phyloP scores from a whole-genome alignment of 2,329 filamentous ascomycete species.

The Ophiocordyceps polyrhachis-furcata region DNA sequence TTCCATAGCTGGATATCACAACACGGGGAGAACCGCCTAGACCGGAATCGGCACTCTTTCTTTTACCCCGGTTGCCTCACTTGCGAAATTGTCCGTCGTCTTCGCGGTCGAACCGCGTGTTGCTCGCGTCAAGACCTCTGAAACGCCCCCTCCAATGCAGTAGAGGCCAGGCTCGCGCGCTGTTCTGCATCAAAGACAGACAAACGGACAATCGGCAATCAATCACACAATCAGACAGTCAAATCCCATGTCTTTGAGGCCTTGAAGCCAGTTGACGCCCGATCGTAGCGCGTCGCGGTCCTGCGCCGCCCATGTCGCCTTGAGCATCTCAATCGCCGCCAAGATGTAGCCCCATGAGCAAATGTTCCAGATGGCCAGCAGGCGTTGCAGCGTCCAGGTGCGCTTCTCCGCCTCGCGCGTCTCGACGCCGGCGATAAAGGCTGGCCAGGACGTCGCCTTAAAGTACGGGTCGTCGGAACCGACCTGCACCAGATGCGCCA shows the following conservation, averaged over 20 bases:
- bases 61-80: no score
- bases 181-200: neutral
- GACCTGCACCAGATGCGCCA: constrained; percentile 30
- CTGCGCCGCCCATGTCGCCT: constrained; percentile 26
- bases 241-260: constrained; percentile 22
- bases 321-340: constrained; percentile 28
- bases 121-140: no score
- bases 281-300: constrained; percentile 10
- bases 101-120: no score
- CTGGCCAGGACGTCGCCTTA: constrained; percentile 41
- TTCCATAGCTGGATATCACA: no score
- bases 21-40: no score
- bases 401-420: constrained; percentile 26
- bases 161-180: no score
- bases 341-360: constrained; percentile 33
- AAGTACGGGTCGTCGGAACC: constrained; percentile 30
- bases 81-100: no score
- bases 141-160: neutral
- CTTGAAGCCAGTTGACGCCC: constrained; percentile 21
- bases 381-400: constrained; percentile 30
- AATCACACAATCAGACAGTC: constrained; percentile 26
- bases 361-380: constrained; percentile 23
- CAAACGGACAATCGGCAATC: neutral
- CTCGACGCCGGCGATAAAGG: constrained; percentile 38
- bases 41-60: no score